Base-by-base conservation (phyloP, 306 rosid species). In the Castanopsis chinensis region DNA sequence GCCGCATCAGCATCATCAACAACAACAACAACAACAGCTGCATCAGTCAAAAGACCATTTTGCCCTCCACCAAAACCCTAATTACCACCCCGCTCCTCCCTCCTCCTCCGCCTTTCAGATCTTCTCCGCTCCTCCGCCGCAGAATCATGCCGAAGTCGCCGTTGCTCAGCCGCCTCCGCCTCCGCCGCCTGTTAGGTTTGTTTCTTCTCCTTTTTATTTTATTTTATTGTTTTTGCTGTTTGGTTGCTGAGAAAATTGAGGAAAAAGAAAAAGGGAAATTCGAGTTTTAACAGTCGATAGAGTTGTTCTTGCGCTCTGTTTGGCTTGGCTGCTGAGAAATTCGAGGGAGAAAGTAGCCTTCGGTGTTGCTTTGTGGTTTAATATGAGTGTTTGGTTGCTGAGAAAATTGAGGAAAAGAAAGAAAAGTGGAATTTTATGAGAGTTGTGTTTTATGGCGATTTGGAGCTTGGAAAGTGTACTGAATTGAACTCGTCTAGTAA, bases 31-130 rank as follows among this genome's bases (percentile, higher is more conserved):
- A 27, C 30, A 35, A 70, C 65, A 1, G 68, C 67, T 33, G 60
- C 79, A 53, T 75, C 54, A 7, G 45, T 53, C 68, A 6, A 89
- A 84, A 23, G 92, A 87, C 86, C 87, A 80, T 76, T 87, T 93
- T 86, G 68, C 87, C 86, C 87, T 67, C 81, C 88, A 78, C 17
- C 92, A 79, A 77, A 87, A 80, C 94, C 98, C 92, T 86, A 93
- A 81, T 86, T 84, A 76, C 35, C 90, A 72, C 4, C 71, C 89
- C 32, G 35, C 69, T 7, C 78, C 86, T 77, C 14, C 81, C n/a
- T 79, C 86, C 0, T 71, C 86, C 69, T 83, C 93, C 17, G 90
- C 82, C 12, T 89, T 86, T 43, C 89, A 72, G 45, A 87, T 45
- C 81, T 84, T 89, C 80, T 2, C 86, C 13, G 28, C 87, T 52